Evolutionary conservation across 139 green algal species (phyloP).

Genomic region (Tetradesmus obliquus): DNA sequence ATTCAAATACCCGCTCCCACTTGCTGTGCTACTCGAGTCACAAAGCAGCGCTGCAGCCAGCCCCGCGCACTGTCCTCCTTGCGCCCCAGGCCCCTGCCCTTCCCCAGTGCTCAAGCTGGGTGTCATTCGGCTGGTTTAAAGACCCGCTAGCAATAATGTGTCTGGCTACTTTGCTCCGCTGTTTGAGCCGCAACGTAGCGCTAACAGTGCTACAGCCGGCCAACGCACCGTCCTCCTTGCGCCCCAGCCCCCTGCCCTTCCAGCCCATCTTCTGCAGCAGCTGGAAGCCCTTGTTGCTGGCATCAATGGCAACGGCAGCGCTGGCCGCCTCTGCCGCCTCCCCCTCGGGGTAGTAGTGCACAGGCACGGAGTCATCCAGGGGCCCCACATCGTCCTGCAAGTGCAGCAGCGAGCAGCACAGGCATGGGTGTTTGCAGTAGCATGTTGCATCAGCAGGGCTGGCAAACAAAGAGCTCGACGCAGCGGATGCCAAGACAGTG

Average conservation of each 20-base stretch:
- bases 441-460: neutral
- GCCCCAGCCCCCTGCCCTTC: slow-evolving; percentile 81
- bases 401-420: neutral
- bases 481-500: too few species aligned
- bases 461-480: neutral
- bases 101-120: slow-evolving; percentile 56
- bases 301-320: neutral
- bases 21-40: too few species aligned
- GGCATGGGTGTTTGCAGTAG: neutral
- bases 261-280: slow-evolving; percentile 91
- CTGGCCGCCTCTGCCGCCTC: slow-evolving; percentile 19
- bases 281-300: slow-evolving; percentile 81
- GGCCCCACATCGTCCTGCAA: neutral
- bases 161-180: too few species aligned
- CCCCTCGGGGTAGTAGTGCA: slow-evolving; percentile 35
- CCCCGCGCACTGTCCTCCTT: slow-evolving; percentile 70
- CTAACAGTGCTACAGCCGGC: neutral
- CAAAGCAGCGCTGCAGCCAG: neutral
- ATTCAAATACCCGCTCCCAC: too few species aligned
- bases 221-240: slow-evolving; percentile 71
- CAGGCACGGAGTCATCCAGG: slow-evolving; percentile 27
- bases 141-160: too few species aligned
- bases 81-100: slow-evolving; percentile 77
- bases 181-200: too few species aligned
- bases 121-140: too few species aligned